Evolutionary conservation across 768 basidiomycete genomes (phyloP).

Genomic region (Psilocybe azurescens): DNA sequence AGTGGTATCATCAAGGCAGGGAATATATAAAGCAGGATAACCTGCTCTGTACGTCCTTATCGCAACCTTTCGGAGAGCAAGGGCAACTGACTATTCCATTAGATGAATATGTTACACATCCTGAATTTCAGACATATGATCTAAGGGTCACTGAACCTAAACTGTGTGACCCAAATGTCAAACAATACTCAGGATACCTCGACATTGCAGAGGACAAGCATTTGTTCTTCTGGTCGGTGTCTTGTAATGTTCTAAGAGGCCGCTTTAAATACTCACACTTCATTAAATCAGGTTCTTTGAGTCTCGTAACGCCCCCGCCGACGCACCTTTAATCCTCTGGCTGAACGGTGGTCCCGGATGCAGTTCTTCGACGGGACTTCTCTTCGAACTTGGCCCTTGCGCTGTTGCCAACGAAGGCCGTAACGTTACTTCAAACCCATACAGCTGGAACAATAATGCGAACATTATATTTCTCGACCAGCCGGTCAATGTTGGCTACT

Average conservation of each 20-base stretch:
- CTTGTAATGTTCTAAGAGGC: background rate
- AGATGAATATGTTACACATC: constrained; percentile 72
- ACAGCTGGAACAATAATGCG: constrained; percentile 86
- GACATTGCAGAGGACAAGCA: constrained; percentile 82
- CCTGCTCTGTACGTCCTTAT: constrained; percentile 64
- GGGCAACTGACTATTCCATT: background rate
- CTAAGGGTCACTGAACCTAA: constrained; percentile 70
- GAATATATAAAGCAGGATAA: constrained; percentile 74
- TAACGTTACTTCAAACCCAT: constrained; percentile 73
- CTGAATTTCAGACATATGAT: constrained; percentile 52
- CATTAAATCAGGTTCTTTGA: constrained; percentile 80
- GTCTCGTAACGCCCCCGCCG: constrained; percentile 70
- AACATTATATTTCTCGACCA: constrained; percentile 82
- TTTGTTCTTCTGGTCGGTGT: constrained; percentile 82
- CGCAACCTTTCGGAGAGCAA: background rate
- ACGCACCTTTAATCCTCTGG: constrained; percentile 90
- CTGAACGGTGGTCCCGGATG: constrained; percentile 83
- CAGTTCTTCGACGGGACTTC: constrained; percentile 80
- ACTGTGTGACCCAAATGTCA: constrained; percentile 80
- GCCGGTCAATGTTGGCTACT: constrained; percentile 91
- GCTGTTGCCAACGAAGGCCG: constrained; percentile 68
- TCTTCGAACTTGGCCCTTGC: constrained; percentile 95
- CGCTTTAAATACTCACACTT: background rate
- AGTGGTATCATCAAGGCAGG: constrained; percentile 67
- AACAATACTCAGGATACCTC: constrained; percentile 84